Evolutionary conservation across 1,139 yeast species (phyloP).

Genomic region (Taphrina flavorubra): DNA sequence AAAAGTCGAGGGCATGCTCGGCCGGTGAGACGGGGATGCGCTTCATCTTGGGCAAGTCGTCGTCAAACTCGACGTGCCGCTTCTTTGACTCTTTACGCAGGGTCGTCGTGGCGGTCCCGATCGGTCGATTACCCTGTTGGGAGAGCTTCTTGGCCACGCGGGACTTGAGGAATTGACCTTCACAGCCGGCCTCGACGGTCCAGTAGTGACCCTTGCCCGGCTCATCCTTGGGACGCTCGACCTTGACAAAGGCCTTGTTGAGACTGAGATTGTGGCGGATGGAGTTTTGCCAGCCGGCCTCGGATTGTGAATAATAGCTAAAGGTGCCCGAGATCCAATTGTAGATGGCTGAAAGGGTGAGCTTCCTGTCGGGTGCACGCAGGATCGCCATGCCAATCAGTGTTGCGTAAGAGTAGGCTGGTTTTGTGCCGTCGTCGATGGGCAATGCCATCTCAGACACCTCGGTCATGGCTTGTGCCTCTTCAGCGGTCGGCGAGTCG

Average conservation of each 20-base stretch:
- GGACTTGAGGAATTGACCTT: slow-evolving; percentile 76
- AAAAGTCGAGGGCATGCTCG: slow-evolving; percentile 2
- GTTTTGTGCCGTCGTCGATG: slow-evolving; percentile 64
- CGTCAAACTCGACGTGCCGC: slow-evolving; percentile 34
- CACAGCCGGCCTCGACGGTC: slow-evolving; percentile 85
- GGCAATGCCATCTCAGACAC: slow-evolving; percentile 31
- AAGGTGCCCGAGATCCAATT: slow-evolving; percentile 91
- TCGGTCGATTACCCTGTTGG: background rate
- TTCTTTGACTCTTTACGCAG: slow-evolving; percentile 33
- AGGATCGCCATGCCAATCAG: slow-evolving; percentile 92
- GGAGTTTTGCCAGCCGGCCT: slow-evolving; percentile 94
- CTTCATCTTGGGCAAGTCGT: slow-evolving; percentile 27
- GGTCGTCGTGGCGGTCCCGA: slow-evolving; percentile 6
- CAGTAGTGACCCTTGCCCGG: slow-evolving; percentile 95
- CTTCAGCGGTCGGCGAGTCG: slow-evolving; percentile 15
- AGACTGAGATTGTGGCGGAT: slow-evolving; percentile 83
- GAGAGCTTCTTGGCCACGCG: slow-evolving; percentile 41
- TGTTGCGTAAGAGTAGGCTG: slow-evolving; percentile 93
- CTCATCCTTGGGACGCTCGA: slow-evolving; percentile 83
- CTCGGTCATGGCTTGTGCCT: slow-evolving; percentile 10
- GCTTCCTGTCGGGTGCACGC: slow-evolving; percentile 75
- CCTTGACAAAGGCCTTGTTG: slow-evolving; percentile 86
- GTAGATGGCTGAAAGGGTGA: slow-evolving; percentile 90
- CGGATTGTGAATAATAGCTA: slow-evolving; percentile 79
- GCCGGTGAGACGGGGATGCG: slow-evolving; percentile 18